Evolutionary conservation across 1,284 basidiomycete genomes (phyloP).

Genomic region (Fistulinella cinereoalba): DNA sequence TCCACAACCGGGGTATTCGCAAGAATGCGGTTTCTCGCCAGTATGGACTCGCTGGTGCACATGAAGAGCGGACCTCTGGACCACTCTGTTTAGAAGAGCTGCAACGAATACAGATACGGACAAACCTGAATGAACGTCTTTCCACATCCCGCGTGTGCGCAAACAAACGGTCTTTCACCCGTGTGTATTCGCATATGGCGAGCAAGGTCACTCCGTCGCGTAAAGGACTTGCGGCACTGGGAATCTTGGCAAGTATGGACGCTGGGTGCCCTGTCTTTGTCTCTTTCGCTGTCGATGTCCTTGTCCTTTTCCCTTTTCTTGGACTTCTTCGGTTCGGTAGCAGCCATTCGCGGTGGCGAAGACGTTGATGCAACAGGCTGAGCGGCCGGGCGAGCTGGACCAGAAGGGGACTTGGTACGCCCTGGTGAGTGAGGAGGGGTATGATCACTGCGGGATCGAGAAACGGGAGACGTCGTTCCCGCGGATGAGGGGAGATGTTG

Average conservation of each 20-base stretch:
- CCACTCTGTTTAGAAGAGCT: slow-evolving; percentile 13
- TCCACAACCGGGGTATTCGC: slow-evolving; percentile 80
- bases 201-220: slow-evolving; percentile 69
- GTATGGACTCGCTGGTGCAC: slow-evolving; percentile 87
- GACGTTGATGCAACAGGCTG: slow-evolving; percentile 35
- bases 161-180: slow-evolving; percentile 81
- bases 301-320: slow-evolving; percentile 39
- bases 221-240: slow-evolving; percentile 72
- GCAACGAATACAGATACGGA: slow-evolving; percentile 3
- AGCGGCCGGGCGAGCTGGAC: slow-evolving; percentile 36
- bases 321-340: slow-evolving; percentile 34
- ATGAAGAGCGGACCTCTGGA: slow-evolving; percentile 77
- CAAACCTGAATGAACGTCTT: slow-evolving; percentile 84
- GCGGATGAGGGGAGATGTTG: slow-evolving; percentile 30
- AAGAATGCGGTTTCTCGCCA: slow-evolving; percentile 85
- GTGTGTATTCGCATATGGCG: slow-evolving; percentile 87
- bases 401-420: slow-evolving; percentile 23
- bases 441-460: slow-evolving; percentile 30
- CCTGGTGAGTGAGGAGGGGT: slow-evolving; percentile 23
- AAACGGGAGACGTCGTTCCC: slow-evolving; percentile 30
- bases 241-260: slow-evolving; percentile 59
- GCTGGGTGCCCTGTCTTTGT: slow-evolving; percentile 30
- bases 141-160: slow-evolving; percentile 66
- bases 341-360: slow-evolving; percentile 22
- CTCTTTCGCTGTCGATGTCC: slow-evolving; percentile 36